A percentile compares a stretch with the other conserved stretches of the same genome.
These are phyloP conservation scores for Periconia sp. DNA, from an alignment of 2,329 filamentous ascomycete genomes.

Conservation along the genomic window DNA sequence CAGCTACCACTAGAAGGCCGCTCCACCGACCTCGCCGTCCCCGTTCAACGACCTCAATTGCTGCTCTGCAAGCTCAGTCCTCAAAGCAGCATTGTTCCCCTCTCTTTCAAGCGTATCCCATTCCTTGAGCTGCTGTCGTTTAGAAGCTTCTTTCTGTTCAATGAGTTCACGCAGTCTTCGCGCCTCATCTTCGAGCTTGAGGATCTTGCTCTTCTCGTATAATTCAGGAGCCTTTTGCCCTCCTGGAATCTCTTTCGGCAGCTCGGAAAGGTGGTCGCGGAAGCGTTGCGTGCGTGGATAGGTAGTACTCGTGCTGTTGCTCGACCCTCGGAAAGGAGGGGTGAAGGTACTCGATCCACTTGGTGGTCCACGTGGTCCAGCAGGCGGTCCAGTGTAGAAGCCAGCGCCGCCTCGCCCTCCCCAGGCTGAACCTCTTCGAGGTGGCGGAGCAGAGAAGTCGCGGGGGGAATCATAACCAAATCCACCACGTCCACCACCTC, in stretches of 20 bases:
- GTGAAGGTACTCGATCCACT: constrained; percentile 37
- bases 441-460: constrained; percentile 39
- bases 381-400: constrained; percentile 36
- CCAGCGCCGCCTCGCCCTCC: constrained; percentile 39
- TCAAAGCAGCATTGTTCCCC: constrained; percentile 51
- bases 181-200: constrained; percentile 55
- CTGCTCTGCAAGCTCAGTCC: constrained; percentile 55
- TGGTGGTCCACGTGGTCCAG: constrained; percentile 40
- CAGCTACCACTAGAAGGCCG: constrained; percentile 36
- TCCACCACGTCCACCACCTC: constrained; percentile 49
- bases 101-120: constrained; percentile 55
- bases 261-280: constrained; percentile 48
- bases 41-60: constrained; percentile 50
- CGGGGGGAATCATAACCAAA: constrained; percentile 47
- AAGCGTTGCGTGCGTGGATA: constrained; percentile 57
- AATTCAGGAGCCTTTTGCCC: constrained; percentile 52
- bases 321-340: constrained; percentile 49
- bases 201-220: constrained; percentile 50
- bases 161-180: constrained; percentile 53
- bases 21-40: constrained; percentile 46
- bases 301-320: constrained; percentile 51
- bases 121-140: constrained; percentile 50
- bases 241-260: constrained; percentile 53
- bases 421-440: constrained; percentile 44
- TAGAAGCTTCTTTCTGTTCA: constrained; percentile 54